Conservation (phyloP, 441 rosid species). For the Arabidopsis hybrid region DNA sequence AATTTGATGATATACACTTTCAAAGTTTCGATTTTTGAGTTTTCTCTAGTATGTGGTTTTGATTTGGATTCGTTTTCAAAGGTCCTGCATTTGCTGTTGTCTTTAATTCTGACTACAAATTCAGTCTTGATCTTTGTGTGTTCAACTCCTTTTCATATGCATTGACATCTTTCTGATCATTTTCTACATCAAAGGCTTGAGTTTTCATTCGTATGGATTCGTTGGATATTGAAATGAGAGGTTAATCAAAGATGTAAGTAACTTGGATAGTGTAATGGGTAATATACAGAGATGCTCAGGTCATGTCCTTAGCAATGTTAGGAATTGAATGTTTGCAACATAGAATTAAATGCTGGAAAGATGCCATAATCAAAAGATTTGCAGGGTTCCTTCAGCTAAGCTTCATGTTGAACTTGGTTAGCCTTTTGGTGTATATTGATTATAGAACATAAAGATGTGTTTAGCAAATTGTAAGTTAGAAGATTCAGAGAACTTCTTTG, state of each 20-base stretch:
- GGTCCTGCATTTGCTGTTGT: background rate
- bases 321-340: background rate
- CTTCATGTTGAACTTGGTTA: conserved; percentile 8
- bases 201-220: background rate
- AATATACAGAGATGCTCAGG: background rate
- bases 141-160: background rate
- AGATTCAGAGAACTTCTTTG: conserved; percentile 7
- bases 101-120: conserved; percentile 1
- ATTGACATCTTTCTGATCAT: background rate
- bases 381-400: background rate
- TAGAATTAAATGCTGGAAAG: background rate
- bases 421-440: background rate
- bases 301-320: background rate
- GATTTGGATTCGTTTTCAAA: background rate
- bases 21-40: conserved; percentile 18
- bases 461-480: background rate
- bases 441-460: background rate
- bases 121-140: background rate
- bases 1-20: background rate
- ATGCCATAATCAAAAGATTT: background rate
- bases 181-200: background rate
- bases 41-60: background rate
- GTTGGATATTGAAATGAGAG: background rate
- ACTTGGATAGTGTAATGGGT: background rate
- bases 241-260: background rate